A percentile compares a stretch with the other conserved stretches of the same genome.
Evolutionary conservation across 805 yeast species (phyloP).

Genomic region (Isabelozyma gotoi): DNA sequence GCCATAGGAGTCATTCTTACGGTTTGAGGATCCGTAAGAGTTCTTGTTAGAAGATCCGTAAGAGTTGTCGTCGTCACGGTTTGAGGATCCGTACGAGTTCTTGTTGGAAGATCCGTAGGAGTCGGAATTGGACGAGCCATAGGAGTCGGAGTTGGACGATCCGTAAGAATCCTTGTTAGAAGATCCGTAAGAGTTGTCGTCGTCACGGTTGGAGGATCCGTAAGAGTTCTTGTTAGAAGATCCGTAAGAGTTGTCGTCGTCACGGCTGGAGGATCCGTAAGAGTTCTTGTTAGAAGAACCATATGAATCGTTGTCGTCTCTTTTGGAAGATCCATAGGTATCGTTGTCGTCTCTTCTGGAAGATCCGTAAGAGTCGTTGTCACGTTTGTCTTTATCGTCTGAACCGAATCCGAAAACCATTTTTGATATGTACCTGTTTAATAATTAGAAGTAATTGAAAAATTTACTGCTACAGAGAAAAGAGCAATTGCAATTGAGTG

Average conservation of each 20-base stretch:
- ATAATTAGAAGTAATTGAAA: neutral
- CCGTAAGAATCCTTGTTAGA: slow-evolving; percentile 19
- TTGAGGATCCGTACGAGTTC: slow-evolving; percentile 19
- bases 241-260: slow-evolving; percentile 12
- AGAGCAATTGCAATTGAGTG: neutral
- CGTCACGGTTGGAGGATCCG: slow-evolving; percentile 11
- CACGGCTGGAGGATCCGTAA: slow-evolving; percentile 19
- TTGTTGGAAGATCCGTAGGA: slow-evolving; percentile 14
- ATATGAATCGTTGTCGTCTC: slow-evolving; percentile 15
- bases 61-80: slow-evolving; percentile 9
- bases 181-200: slow-evolving; percentile 21
- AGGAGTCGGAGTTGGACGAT: slow-evolving; percentile 12
- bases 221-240: slow-evolving; percentile 13
- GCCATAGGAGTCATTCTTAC: slow-evolving; percentile 19
- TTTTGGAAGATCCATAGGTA: slow-evolving; percentile 18
- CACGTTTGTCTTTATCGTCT: slow-evolving; percentile 19
- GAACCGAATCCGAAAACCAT: slow-evolving; percentile 37
- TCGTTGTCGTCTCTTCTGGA: slow-evolving; percentile 9
- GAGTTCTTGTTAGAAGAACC: slow-evolving; percentile 12
- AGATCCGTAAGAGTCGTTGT: slow-evolving; percentile 16
- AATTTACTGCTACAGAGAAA: too few relatives aligned
- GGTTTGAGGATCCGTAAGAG: slow-evolving; percentile 13
- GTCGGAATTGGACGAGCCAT: slow-evolving; percentile 13
- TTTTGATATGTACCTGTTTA: slow-evolving; percentile 4
- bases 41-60: slow-evolving; percentile 16